Conservation (phyloP, 2,329 filamentous ascomycete species). For the Phialophora verrucosa region DNA sequence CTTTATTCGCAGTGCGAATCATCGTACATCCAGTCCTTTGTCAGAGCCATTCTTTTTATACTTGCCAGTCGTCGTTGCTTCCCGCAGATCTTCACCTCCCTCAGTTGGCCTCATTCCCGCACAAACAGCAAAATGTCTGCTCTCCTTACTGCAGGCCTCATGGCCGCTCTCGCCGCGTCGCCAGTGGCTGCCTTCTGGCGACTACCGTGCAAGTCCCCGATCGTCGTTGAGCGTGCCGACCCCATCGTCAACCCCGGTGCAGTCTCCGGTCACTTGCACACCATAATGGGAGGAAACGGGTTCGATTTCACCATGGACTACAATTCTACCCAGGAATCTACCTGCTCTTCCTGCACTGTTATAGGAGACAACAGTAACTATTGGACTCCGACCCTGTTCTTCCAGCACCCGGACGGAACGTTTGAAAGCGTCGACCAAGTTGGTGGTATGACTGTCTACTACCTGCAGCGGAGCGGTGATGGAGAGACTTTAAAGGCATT, state of each 20-base stretch:
- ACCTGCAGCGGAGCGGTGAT: slow-evolving; percentile 54
- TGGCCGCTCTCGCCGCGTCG: slow-evolving; percentile 36
- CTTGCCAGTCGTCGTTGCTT: slow-evolving; percentile 22
- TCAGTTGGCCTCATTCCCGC: background rate
- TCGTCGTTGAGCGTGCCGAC: slow-evolving; percentile 54
- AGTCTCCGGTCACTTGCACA: slow-evolving; percentile 69
- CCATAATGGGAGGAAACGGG: slow-evolving; percentile 71
- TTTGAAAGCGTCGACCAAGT: slow-evolving; percentile 68
- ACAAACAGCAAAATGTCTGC: slow-evolving; percentile 28
- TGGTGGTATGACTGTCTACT: slow-evolving; percentile 67
- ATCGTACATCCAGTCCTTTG: slow-evolving; percentile 36
- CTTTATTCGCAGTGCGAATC: slow-evolving; percentile 35
- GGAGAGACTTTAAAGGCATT: slow-evolving; percentile 72
- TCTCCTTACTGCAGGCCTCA: slow-evolving; percentile 29
- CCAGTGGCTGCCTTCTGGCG: slow-evolving; percentile 41
- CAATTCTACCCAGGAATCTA: slow-evolving; percentile 55
- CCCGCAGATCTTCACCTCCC: slow-evolving; percentile 18
- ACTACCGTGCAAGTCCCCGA: slow-evolving; percentile 40
- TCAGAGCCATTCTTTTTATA: slow-evolving; percentile 29
- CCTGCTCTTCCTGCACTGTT: slow-evolving; percentile 73
- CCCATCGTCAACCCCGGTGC: slow-evolving; percentile 70
- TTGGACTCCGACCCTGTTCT: slow-evolving; percentile 77
- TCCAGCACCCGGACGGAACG: slow-evolving; percentile 65
- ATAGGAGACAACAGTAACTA: slow-evolving; percentile 75
- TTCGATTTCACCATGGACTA: slow-evolving; percentile 63